Evolutionary conservation across 2,329 filamentous ascomycete species (phyloP).

Genomic region (Colletotrichum tamarilloi): DNA sequence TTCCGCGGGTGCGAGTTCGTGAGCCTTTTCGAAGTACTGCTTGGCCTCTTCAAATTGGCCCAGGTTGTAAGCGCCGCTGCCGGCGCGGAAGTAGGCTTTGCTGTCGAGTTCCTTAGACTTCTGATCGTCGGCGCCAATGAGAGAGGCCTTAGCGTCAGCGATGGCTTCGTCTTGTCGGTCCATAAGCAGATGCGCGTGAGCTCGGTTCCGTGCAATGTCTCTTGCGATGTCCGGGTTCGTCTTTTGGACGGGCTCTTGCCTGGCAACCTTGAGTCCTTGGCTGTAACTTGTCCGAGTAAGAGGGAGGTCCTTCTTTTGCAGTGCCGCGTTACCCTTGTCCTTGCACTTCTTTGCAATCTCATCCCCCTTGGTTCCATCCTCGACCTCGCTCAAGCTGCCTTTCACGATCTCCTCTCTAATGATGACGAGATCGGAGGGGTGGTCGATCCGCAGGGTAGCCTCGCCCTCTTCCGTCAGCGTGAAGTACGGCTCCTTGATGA

Average conservation of each 20-base stretch:
- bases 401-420: neutral
- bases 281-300: constrained; percentile 42
- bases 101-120: constrained; percentile 39
- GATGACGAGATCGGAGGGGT: constrained; percentile 45
- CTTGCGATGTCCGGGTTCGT: constrained; percentile 36
- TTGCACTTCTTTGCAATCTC: constrained; percentile 39
- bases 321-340: constrained; percentile 44
- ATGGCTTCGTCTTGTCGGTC: constrained; percentile 45
- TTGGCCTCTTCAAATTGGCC: constrained; percentile 41
- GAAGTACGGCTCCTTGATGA: constrained; percentile 63
- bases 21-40: constrained; percentile 40
- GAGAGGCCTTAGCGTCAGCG: constrained; percentile 44
- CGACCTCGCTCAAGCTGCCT: neutral
- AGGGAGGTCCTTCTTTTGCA: constrained; percentile 37
- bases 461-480: constrained; percentile 53
- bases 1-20: constrained; percentile 39
- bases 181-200: constrained; percentile 46
- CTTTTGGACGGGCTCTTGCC: constrained; percentile 1
- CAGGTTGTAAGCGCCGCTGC: constrained; percentile 43
- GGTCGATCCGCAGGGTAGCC: constrained; percentile 51
- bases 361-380: neutral
- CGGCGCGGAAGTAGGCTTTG: constrained; percentile 48
- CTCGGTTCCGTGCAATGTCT: constrained; percentile 47
- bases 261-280: constrained; percentile 38
- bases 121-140: constrained; percentile 36